Base-by-base conservation (phyloP, 768 basidiomycete genomes). In the Trametes maxima region DNA sequence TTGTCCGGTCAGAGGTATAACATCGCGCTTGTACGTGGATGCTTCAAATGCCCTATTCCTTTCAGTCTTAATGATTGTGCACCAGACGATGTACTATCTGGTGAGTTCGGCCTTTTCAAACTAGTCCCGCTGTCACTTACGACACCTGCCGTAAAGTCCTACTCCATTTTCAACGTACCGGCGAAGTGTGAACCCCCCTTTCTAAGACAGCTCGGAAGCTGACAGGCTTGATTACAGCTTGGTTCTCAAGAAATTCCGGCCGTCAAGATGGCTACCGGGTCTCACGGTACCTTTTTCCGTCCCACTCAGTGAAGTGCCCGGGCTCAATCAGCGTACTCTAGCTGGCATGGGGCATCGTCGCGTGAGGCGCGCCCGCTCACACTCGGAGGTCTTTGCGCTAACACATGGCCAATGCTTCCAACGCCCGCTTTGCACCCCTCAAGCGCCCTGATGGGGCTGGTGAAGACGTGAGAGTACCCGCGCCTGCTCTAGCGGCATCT, bases 231-330 rank as follows among this genome's bases (percentile, higher is more conserved):
- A 2, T 5, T 17, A 8, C 55, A 75, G 67, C 65, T 65, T 88
- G 48, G 80, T 86, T 8, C 74, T 89, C 33, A 88, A 88, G 68
- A 79, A 77, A 37, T 79, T 88, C 65, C 79, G 82, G 37, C 89
- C 89, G 11, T 89, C 88, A 4, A 79, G 82, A 70, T 89, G 87
- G 86, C 76, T 90, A 28, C 85, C 88, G 1, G 81, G 80, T n/a
- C 85, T 89, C 46, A 85, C 83, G 57, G 85, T 86, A 65, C 60
- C 77, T 70, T n/a, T 4, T 17, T 4, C 21, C 2, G 40, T 14
- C 28, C 10, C 14, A 42, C 36, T 33, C 28, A 33, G 21, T 39
- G 19, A 19, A 1, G n/a, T 14, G 3, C 28, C 12, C 28, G 21
- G 1, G 2, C 19, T 0, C 16, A 17, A 12, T 24, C 19, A 49